Evolutionary conservation across 352 stramenopile species (phyloP), one percentile per base, ranked within the genome.

Genomic region (Phytopythium boreale): DNA sequence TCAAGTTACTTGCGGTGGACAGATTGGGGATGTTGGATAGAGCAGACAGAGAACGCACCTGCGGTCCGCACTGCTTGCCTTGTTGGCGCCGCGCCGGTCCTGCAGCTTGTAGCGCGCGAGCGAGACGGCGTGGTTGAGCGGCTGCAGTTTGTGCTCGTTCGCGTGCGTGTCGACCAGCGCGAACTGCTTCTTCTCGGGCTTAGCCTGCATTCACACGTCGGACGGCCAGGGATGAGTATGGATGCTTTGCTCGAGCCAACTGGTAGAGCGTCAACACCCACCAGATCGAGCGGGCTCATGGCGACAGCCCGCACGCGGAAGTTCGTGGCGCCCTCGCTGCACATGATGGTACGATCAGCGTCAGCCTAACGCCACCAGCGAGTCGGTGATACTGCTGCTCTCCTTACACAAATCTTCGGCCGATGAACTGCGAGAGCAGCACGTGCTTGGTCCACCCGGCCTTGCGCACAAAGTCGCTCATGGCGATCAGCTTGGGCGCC

Each of bases 381-480:
- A 50, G 3, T 22, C 2, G 0, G 20, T 39, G n/a, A 0, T 5
- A 50, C 20, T 50, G 43, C 43, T 50, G 20, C 12, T 17, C 4
- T 43, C 62, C 52, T 10, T 77, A 90, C 84, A 76, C 41, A 55
- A 91, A 93, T 22, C 75, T 72, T 36, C 84, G 82, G 4, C 82
- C 84, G 36, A 93, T 74, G 68, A 88, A 93, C 50, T 91, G 82
- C 36, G 84, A 84, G 6, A 93, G 69, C 43, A 91, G 66, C n/a
- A 67, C 57, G 29, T 93, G 82, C 64, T 89, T 93, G 36, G 71
- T 66, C 82, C 84, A 93, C 27, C 75, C 77, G 44, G 77, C 73
- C 59, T 90, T 89, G 22, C 79, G 80, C 61, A 91, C 80, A 64
- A 93, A 93, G 9, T 93, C 82, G 57, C 73, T 90, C 70, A 93